These are phyloP conservation scores for Fusarium incarnatum DNA, from an alignment of 2,329 filamentous ascomycete species.

Conservation along the genomic window DNA sequence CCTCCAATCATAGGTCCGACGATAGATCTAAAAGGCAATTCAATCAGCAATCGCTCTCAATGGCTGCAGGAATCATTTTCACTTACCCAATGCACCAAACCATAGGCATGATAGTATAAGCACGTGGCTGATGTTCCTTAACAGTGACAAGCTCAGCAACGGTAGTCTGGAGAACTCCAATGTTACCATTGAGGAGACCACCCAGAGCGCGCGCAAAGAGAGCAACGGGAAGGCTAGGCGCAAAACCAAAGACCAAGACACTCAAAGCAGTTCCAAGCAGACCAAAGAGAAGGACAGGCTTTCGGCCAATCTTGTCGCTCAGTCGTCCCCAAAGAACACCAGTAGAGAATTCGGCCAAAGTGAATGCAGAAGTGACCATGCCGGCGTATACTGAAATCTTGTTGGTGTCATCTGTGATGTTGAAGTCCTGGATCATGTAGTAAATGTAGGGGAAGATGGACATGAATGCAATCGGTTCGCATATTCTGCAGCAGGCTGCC, in stretches of 20 bases:
- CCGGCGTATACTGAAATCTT: constrained; percentile 93
- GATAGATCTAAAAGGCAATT: constrained; percentile 73
- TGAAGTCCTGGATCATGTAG: constrained; percentile 94
- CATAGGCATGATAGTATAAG: constrained; percentile 97
- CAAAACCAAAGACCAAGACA: constrained; percentile 92
- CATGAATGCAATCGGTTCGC: constrained; percentile 99
- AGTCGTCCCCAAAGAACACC: constrained; percentile 93
- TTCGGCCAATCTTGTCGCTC: constrained; percentile 91
- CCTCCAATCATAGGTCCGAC: constrained; percentile 93
- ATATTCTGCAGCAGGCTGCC: constrained; percentile 90
- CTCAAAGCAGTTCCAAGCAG: constrained; percentile 91
- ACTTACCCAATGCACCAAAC: constrained; percentile 93
- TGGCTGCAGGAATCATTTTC: background rate
- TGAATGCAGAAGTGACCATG: constrained; percentile 96
- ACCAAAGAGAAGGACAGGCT: constrained; percentile 91
- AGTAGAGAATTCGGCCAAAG: constrained; percentile 93
- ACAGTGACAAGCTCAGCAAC: constrained; percentile 93
- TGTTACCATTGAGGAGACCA: constrained; percentile 94
- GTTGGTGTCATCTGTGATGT: constrained; percentile 80
- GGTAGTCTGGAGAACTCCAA: constrained; percentile 93
- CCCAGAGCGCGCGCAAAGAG: constrained; percentile 89
- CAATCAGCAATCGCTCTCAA: constrained; percentile 40
- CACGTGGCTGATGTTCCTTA: constrained; percentile 92
- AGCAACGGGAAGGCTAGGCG: constrained; percentile 82
- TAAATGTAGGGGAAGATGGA: constrained; percentile 99